phyloP scores from a whole-genome alignment of 305 asterid genomes.

The Solanum hybrid region DNA sequence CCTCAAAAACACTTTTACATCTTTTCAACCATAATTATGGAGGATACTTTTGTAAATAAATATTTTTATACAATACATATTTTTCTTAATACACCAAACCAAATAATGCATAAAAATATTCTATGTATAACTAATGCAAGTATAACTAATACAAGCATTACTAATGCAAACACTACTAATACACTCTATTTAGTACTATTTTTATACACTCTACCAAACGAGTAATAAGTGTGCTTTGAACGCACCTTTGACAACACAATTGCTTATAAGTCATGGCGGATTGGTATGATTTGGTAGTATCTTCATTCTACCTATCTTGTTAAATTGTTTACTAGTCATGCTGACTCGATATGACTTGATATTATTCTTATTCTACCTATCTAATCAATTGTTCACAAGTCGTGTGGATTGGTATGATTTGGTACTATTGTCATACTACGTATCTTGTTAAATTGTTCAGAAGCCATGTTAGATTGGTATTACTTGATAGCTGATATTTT shows the following conservation, averaged over 20 bases:
- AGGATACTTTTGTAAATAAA: no score
- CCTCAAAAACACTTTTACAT: no score
- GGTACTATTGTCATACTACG: neutral
- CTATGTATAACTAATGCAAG: no score
- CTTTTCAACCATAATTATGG: no score
- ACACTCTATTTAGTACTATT: no score
- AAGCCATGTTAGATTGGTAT: neutral
- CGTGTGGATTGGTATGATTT: neutral
- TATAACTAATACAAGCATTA: no score
- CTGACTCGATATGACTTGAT: neutral
- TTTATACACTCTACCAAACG: no score
- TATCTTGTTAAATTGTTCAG: neutral
- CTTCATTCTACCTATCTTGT: neutral
- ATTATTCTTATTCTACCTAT: neutral
- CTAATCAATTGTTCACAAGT: neutral
- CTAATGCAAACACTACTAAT: no score
- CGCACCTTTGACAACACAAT: neutral
- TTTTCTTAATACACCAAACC: no score
- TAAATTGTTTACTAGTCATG: neutral
- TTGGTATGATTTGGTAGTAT: neutral
- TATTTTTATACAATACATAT: no score
- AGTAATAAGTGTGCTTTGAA: neutral
- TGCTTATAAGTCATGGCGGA: neutral
- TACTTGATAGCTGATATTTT: neutral
- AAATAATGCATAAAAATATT: no score